Conservation (phyloP, 176 grass and related monocot genomes). For the Microstegium vimineum region DNA sequence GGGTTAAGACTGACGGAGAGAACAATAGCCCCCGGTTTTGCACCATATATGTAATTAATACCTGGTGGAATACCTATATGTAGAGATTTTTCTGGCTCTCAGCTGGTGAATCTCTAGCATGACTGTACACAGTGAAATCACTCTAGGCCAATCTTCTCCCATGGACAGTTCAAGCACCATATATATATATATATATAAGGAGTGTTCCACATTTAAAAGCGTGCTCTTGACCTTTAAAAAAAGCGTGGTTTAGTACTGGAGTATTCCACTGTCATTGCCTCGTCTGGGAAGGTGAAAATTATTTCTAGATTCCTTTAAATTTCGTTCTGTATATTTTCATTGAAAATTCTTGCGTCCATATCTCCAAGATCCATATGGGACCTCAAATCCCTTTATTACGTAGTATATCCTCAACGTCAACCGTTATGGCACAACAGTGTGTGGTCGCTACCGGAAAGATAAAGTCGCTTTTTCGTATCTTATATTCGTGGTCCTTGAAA, state of each 20-base stretch:
- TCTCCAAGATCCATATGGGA: not conserved
- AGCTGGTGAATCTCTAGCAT: not conserved
- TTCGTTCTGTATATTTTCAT: not conserved
- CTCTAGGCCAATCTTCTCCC: not conserved
- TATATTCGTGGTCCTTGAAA: not conserved
- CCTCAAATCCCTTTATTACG: not conserved
- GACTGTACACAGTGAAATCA: not conserved
- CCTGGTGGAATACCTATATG: slow-evolving; percentile 1
- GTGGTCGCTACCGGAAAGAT: not conserved
- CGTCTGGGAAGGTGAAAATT: not conserved
- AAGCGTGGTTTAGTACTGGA: not conserved
- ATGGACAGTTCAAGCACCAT: too few species aligned
- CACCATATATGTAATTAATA: slow-evolving; percentile 12
- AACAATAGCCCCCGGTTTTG: slow-evolving; percentile 15
- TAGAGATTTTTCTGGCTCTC: slow-evolving; percentile 11
- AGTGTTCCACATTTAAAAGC: not conserved
- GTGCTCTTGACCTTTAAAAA: not conserved
- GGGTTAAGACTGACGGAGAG: not conserved
- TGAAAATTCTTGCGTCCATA: not conserved
- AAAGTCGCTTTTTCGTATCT: not conserved
- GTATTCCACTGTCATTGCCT: not conserved
- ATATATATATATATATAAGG: too few species aligned
- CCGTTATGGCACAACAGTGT: not conserved
- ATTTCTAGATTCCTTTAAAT: not conserved
- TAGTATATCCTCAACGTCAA: not conserved